Base-by-base conservation (phyloP, 331 rosid species). In the Pyrus hybrid region DNA sequence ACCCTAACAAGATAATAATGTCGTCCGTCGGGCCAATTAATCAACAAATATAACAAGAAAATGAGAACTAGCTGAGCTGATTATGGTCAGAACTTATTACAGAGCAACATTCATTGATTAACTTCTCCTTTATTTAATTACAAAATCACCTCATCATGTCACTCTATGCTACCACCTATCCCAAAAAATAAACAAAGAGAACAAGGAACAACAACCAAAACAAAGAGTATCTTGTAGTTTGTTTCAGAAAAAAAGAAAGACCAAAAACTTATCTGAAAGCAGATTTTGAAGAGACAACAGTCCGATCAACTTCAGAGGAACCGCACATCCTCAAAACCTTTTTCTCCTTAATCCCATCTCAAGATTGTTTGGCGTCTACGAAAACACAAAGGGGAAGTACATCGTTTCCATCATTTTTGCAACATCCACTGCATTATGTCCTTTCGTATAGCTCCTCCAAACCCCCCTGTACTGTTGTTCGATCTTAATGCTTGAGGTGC, bases 361-460 rank as follows among this genome's bases (percentile, higher is more conserved):
- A 21, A 7, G 35, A 72, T 35, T 33, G 18, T 33, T 8, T 56
- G 32, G 30, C 66, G 4, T 14, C 20, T 29, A 29, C 16, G 20
- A 17, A 21, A 56, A 71, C 67, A 33, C 66, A 57, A 22, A 21
- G 20, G 5, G 30, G 13, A 13, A 13, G 22, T 37, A 41, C 28
- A 30, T 35, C 33, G 11, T 43, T 25, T 20, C 49, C 37, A 45
- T 74, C 80, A 90, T 68, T 77, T 86, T 73, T 63, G 87, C 78
- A 74, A 73, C 96, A 91, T 87, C 93, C 97, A 89, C 72, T 87
- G 92, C 93, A 83, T 76, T 81, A 93, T 87, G 82, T 93, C 93
- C 58, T 80, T 85, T 81, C 98, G 76, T 7, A 92, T 57, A 75
- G 82, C 91, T 67, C 88, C 88, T 45, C 47, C 91, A 5, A 81